Base-by-base conservation (phyloP, 2,329 filamentous ascomycete genomes). In the Claviceps africana region DNA sequence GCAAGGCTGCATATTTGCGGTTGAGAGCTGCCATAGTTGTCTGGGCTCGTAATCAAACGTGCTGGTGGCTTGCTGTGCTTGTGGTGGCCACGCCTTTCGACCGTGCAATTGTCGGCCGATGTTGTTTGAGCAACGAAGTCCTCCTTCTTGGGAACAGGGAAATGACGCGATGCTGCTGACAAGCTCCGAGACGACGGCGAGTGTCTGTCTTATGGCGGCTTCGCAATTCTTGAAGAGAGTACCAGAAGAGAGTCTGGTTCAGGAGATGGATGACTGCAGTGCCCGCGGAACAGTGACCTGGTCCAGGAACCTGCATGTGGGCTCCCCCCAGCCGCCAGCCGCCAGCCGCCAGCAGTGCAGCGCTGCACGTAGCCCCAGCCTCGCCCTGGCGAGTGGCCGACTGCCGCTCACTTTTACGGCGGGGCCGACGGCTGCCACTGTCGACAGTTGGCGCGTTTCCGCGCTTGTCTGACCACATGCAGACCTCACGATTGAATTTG, bases 1-100 rank as follows among this genome's bases (percentile, higher is more conserved):
- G 87, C 57, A 93, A 72, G 53, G 82, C 83, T 49, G 86, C 86
- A 65, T 91, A 93, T 73, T 93, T 93, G 62, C 84, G 80, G 64
- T 83, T 86, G 56, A 86, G 75, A 37, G 86, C 79, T 85, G 53
- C 53, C 53, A 55, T 56, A 45, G 52, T 47, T 39, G n/a, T 43
- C 11, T 17, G n/a, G 19, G 4, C 17, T 22, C 25, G 30, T 17
- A 25, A 28, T 17, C 22, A 19, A 30, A 37, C n/a, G 17, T 30
- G 11, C n/a, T 35, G 31, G 30, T 51, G 53, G 13, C 13, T 15
- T 15, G 17, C 22, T n/a, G 47, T 37, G 21, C n/a, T 40, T 21
- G 11, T 40, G 10, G 37, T 28, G 30, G 43, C 17, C 47, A 47
- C 35, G 48, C 51, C n/a, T 47, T 47, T 8, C 35, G 25, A 28